Conservation (phyloP, 192 early-diverging fungal species). For the Mortierella hygrophila region DNA sequence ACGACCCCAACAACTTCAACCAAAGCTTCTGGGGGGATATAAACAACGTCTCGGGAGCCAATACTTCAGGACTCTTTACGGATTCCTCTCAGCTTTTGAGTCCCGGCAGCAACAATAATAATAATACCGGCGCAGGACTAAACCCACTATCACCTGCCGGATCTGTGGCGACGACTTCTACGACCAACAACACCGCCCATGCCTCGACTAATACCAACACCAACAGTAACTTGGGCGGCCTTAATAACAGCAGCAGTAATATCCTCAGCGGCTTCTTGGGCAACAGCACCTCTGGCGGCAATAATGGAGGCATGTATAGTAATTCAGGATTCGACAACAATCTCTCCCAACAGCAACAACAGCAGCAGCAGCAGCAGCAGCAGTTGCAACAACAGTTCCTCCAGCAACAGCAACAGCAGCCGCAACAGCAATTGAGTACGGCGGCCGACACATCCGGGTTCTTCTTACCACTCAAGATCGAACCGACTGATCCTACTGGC, state of each 20-base stretch:
- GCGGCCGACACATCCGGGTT: slow-evolving; percentile 14
- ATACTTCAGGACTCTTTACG: slow-evolving; percentile 19
- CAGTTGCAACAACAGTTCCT: slow-evolving; percentile 11
- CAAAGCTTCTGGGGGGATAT: slow-evolving; percentile 41
- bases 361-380: slow-evolving; percentile 1
- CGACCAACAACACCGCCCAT: slow-evolving; percentile 9
- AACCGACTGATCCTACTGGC: slow-evolving; percentile 18
- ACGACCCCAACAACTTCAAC: slow-evolving; percentile 30
- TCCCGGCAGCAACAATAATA: slow-evolving; percentile 5
- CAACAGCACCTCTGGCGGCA: neutral
- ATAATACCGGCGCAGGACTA: neutral
- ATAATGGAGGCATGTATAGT: neutral
- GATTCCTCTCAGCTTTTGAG: slow-evolving; percentile 26
- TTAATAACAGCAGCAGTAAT: neutral
- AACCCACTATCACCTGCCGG: slow-evolving; percentile 5
- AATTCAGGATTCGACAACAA: neutral
- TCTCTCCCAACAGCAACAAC: neutral
- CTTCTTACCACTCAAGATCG: slow-evolving; percentile 42
- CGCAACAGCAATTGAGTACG: neutral
- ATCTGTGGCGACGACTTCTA: neutral
- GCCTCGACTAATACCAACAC: slow-evolving; percentile 1
- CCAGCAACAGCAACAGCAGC: slow-evolving; percentile 24
- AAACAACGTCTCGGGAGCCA: slow-evolving; percentile 19
- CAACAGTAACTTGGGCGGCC: neutral
- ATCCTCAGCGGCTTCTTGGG: slow-evolving; percentile 26